Evolutionary conservation across 176 grass and related monocot species (phyloP), one percentile per base, ranked within the genome.

Genomic region (Ampelocalamus luodianensis): DNA sequence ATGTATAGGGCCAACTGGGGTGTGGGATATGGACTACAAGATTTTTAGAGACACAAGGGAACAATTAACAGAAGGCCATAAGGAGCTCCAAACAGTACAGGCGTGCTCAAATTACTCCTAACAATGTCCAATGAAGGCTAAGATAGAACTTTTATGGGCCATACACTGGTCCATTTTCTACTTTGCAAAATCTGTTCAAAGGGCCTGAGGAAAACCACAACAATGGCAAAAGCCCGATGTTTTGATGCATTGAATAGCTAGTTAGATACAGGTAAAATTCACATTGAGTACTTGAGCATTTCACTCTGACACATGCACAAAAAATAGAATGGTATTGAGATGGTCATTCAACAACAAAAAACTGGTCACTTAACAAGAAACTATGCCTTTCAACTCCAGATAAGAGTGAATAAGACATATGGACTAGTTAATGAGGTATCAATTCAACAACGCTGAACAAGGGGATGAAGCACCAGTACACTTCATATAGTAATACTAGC

Each of bases 161-260:
- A 26, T 12, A 71, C 62, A 50, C 22, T 48, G 53, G 44, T 17
- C 22, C 10, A n/a, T 61, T 49, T 59, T 59, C 5, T 71, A 63
- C 48, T 20, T 43, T 15, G 22, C 84, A 80, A 65, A 50, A 32
- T 72, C 4, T 51, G 36, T 43, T 63, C 22, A 72, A 42, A 86
- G 10, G 5, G 29, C 55, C 15, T 51, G 1, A 34, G n/a, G 23
- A 27, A 79, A 85, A 71, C 43, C 6, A 51, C 55, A 72, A 42
- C 18, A 62, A 40, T 45, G 15, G 12, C n/a, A 3, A 42, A 64
- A 44, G 3, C 26, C 10, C 10, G 0, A 83, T 22, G 26, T 26
- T 13, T 3, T 72, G 36, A 73, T 65, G n/a, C 44, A 23, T 72
- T 12, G 32, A 50, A 42, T 20, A 53, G 14, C 8, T 29, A 64